These are phyloP conservation scores for Annulohypoxylon nitens DNA, from an alignment of 495 filamentous ascomycete genomes.

Conservation along the genomic window DNA sequence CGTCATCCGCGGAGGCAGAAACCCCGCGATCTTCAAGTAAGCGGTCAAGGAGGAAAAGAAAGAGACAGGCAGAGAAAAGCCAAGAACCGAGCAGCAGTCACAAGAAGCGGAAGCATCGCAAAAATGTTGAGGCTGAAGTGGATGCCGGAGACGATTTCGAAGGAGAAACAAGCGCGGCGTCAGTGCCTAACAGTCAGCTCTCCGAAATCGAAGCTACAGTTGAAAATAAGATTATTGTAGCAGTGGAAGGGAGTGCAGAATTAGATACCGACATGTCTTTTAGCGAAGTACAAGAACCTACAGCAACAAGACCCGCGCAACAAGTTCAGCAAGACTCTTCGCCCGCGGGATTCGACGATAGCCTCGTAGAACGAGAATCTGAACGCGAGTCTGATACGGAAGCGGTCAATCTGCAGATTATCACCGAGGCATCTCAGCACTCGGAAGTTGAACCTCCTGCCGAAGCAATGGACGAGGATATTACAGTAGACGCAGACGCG, in stretches of 20 bases:
- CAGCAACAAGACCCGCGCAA: neutral
- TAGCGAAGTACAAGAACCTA: slow-evolving; percentile 29
- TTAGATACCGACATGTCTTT: slow-evolving; percentile 22
- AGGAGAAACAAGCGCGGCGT: slow-evolving; percentile 10
- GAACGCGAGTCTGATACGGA: slow-evolving; percentile 48
- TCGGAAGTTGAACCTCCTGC: slow-evolving; percentile 36
- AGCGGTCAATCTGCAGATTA: slow-evolving; percentile 50
- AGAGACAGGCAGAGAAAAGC: slow-evolving; percentile 40
- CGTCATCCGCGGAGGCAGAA: slow-evolving; percentile 28
- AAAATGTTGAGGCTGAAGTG: slow-evolving; percentile 14
- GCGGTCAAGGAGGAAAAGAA: slow-evolving; percentile 45
- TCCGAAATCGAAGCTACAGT: slow-evolving; percentile 3
- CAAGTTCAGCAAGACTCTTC: slow-evolving; percentile 12
- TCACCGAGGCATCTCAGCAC: slow-evolving; percentile 51
- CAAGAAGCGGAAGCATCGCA: slow-evolving; percentile 49
- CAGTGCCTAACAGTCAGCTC: slow-evolving; percentile 39
- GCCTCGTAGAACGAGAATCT: slow-evolving; percentile 35
- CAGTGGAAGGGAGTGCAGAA: slow-evolving; percentile 29
- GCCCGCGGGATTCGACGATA: slow-evolving; percentile 24
- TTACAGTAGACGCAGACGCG: slow-evolving; percentile 25
- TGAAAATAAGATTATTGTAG: slow-evolving; percentile 15
- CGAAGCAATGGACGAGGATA: slow-evolving; percentile 1
- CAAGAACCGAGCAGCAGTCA: slow-evolving; percentile 25
- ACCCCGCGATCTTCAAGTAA: slow-evolving; percentile 38
- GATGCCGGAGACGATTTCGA: neutral